phyloP scores from a whole-genome alignment of 768 basidiomycete species.

The Boletus rufocinnamomeus region DNA sequence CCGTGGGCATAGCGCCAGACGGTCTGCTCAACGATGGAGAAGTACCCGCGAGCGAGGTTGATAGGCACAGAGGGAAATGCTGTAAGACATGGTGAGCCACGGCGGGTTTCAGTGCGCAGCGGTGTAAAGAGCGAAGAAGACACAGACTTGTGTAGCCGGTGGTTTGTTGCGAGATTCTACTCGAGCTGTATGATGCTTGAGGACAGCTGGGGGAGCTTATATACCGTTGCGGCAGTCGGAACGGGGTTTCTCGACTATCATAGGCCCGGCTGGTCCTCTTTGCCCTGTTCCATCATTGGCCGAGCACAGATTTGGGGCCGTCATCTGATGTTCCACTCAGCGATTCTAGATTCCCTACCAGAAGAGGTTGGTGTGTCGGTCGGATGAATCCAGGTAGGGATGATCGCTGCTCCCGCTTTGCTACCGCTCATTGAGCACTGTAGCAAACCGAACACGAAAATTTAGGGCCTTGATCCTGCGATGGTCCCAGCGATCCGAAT shows the following conservation, averaged over 20 bases:
- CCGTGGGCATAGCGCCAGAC: slow-evolving; percentile 8
- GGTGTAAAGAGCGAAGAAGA: background rate
- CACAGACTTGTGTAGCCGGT: slow-evolving; percentile 4
- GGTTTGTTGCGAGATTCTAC: background rate
- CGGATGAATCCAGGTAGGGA: too few relatives aligned
- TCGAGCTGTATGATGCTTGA: too few relatives aligned
- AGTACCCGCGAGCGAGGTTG: slow-evolving; percentile 10
- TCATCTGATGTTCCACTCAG: background rate
- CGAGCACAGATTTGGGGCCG: background rate
- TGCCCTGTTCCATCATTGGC: background rate
- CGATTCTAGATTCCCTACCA: too few relatives aligned
- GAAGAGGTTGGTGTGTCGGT: too few relatives aligned
- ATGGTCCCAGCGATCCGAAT: too few relatives aligned
- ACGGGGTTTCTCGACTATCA: background rate
- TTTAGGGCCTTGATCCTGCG: too few relatives aligned
- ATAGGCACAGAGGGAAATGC: background rate
- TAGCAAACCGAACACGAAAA: too few relatives aligned
- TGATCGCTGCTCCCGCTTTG: too few relatives aligned
- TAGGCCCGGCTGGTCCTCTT: too few relatives aligned
- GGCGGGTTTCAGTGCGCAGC: background rate
- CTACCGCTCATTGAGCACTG: too few relatives aligned
- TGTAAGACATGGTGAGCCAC: slow-evolving; percentile 1
- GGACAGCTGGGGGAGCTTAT: background rate
- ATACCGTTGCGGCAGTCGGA: background rate
- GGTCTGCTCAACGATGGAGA: background rate